Evolutionary conservation across 2,329 filamentous ascomycete genomes (phyloP).

Genomic region (Phoma herbarum): DNA sequence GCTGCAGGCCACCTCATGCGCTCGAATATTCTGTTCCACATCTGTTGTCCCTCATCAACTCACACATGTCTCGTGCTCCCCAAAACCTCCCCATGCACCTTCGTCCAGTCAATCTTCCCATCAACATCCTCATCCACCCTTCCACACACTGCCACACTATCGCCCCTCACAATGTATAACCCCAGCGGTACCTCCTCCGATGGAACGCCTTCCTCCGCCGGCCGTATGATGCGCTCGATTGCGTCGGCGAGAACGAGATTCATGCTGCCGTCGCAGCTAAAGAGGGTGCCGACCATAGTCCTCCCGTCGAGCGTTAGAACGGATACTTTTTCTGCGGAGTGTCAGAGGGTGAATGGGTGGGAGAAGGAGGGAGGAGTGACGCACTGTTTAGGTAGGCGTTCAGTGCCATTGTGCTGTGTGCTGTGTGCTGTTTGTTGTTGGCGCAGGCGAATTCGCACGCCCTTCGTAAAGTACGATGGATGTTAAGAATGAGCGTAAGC

Average conservation of each 20-base stretch:
- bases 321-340: constrained; percentile 78
- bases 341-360: no score
- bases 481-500: neutral
- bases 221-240: constrained; percentile 88
- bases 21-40: no score
- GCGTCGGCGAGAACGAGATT: constrained; percentile 89
- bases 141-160: constrained; percentile 91
- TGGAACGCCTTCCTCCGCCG: constrained; percentile 80
- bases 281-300: constrained; percentile 76
- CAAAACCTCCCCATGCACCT: constrained; percentile 85
- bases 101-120: constrained; percentile 87
- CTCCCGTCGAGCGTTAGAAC: constrained; percentile 93
- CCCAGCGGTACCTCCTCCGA: constrained; percentile 84
- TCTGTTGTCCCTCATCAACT: no score
- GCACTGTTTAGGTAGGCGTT: constrained; percentile 56
- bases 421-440: neutral
- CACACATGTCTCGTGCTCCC: constrained; percentile 79
- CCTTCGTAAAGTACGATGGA: neutral
- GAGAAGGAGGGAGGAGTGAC: constrained; percentile 2
- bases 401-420: constrained; percentile 50
- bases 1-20: no score
- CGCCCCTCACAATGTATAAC: constrained; percentile 89
- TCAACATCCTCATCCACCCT: constrained; percentile 91
- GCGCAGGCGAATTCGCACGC: neutral
- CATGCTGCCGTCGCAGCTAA: constrained; percentile 89